Evolutionary conservation across 2,329 filamentous ascomycete genomes (phyloP), one percentile per base, ranked within the genome.

Genomic region (Macroventuria anomochaeta): DNA sequence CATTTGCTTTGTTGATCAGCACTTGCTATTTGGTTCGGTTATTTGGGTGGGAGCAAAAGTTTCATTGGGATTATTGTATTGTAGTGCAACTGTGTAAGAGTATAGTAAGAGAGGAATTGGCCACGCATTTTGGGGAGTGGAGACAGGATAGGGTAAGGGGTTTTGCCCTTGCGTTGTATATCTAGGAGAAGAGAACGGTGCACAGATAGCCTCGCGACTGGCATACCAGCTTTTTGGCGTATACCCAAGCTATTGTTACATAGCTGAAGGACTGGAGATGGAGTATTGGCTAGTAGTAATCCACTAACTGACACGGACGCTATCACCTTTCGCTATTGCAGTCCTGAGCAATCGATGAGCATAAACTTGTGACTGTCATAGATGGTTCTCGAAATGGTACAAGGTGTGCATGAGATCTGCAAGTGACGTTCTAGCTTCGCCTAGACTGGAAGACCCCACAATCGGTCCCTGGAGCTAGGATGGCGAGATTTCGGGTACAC

Each of bases 381-480:
- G 8, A 51, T 31, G 48, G 21, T 52, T 21, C 36, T 52, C 40
- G n/a, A 44, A 47, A 29, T 18, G 21, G 47, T 46, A 34, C 29
- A 5, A 41, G 29, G 42, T 44, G 44, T 47, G 34, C 41, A 50
- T 48, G 41, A 37, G 47, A 52, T 55, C 52, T 55, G 46, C 52
- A 55, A 48, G 48, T 46, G 48, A 59, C 52, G 56, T 53, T 55
- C 39, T 48, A 54, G 49, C 40, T 59, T 59, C 49, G 56, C 53
- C 43, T 57, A 59, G 41, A 31, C 34, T 55, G 29, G 42, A 36
- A 31, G 36, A 53, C 56, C 56, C 57, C 53, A 59, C 57, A 59
- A 44, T 55, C 49, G 46, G 54, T 54, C 51, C 52, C 53, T 53
- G 57, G 44, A 53, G 50, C 54, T 57, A 56, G 49, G 36, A 55